These are phyloP conservation scores for Brassica rapa DNA, from an alignment of 345 rosid species.

Conservation along the genomic window DNA sequence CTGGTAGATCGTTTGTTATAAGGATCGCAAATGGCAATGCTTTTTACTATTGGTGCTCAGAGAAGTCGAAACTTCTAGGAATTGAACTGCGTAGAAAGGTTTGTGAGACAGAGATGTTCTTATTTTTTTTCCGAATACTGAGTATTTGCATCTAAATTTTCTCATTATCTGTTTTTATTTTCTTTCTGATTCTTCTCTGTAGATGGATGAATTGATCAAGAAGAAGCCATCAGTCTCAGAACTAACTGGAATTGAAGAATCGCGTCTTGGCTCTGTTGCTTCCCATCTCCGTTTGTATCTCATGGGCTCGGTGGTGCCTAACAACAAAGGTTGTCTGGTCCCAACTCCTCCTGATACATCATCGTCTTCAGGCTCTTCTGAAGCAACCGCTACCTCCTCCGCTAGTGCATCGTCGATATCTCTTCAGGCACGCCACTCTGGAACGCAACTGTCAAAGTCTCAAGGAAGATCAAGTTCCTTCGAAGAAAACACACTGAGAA, in stretches of 20 bases:
- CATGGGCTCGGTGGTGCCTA: slow-evolving; percentile 57
- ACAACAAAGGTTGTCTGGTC: slow-evolving; percentile 29
- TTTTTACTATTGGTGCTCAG: slow-evolving; percentile 91
- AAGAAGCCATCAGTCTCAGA: slow-evolving; percentile 88
- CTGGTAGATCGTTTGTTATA: slow-evolving; percentile 84
- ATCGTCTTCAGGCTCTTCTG: slow-evolving; percentile 20
- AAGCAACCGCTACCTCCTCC: slow-evolving; percentile 23
- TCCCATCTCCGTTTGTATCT: slow-evolving; percentile 79
- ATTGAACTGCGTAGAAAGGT: slow-evolving; percentile 87
- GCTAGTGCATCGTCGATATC: slow-evolving; percentile 48
- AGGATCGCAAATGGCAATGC: slow-evolving; percentile 54
- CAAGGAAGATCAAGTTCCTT: slow-evolving; percentile 82
- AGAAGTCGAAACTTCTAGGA: slow-evolving; percentile 86
- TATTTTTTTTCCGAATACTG: not conserved
- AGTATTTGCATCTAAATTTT: slow-evolving; percentile 1
- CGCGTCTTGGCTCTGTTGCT: slow-evolving; percentile 88
- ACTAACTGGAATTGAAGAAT: slow-evolving; percentile 84
- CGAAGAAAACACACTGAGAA: slow-evolving; percentile 62
- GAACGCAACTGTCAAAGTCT: slow-evolving; percentile 50
- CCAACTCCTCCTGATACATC: slow-evolving; percentile 32
- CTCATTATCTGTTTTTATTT: not conserved
- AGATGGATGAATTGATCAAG: slow-evolving; percentile 85
- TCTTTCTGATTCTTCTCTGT: slow-evolving; percentile 5
- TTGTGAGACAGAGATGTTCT: slow-evolving; percentile 20
- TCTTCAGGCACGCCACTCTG: slow-evolving; percentile 49